Evolutionary conservation across 2,329 filamentous ascomycete species (phyloP).

Genomic region (Cladophialophora exuberans): DNA sequence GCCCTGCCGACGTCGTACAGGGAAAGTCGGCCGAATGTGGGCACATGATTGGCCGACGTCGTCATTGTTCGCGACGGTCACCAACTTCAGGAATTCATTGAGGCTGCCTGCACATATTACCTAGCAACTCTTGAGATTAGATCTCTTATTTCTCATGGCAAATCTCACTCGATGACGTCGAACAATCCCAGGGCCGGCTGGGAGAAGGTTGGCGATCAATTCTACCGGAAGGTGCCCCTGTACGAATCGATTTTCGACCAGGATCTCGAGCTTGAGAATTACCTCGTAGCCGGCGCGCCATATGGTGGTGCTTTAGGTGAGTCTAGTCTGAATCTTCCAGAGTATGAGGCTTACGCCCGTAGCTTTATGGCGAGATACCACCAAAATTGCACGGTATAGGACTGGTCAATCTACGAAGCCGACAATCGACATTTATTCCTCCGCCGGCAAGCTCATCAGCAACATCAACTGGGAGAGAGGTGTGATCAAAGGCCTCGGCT

Average conservation of each 20-base stretch:
- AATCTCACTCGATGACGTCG: slow-evolving; percentile 43
- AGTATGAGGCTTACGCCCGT: slow-evolving; percentile 25
- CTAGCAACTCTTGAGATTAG: no score
- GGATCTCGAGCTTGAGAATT: slow-evolving; percentile 93
- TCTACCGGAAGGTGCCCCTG: slow-evolving; percentile 92
- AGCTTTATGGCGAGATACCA: slow-evolving; percentile 89
- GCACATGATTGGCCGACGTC: slow-evolving; percentile 14
- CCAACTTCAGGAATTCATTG: no score
- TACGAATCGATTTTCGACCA: slow-evolving; percentile 93
- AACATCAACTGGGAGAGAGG: slow-evolving; percentile 90
- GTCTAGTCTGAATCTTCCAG: slow-evolving; percentile 29
- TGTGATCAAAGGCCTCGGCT: slow-evolving; percentile 83
- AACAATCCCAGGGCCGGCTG: slow-evolving; percentile 80
- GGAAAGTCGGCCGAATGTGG: neutral
- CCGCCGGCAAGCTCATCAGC: slow-evolving; percentile 83
- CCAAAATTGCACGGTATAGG: slow-evolving; percentile 78
- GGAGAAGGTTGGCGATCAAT: slow-evolving; percentile 90
- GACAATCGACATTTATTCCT: slow-evolving; percentile 92
- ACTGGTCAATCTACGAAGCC: slow-evolving; percentile 73
- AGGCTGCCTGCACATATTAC: no score
- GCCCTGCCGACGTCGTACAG: neutral
- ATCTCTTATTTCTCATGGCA: no score
- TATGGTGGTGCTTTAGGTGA: slow-evolving; percentile 92
- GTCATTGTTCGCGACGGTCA: no score
- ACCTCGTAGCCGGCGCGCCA: slow-evolving; percentile 85